Conservation (phyloP, 345 rosid genomes). For the Populus nigra region DNA sequence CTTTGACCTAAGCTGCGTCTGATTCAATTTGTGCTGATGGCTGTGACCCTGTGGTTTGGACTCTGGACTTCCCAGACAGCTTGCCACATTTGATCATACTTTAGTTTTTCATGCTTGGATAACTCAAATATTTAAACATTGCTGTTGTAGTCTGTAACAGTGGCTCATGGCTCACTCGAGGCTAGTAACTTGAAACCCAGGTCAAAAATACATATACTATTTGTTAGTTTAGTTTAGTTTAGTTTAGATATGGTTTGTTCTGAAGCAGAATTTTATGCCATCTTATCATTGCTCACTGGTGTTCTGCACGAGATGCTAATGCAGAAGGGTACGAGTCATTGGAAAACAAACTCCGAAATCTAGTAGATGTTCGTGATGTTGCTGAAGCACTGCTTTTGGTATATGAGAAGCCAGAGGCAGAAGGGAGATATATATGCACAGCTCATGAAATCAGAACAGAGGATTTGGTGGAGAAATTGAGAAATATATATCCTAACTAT, state of each 20-base stretch:
- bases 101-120: not conserved
- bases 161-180: too few relatives aligned
- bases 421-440: conserved; percentile 30
- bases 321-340: conserved; percentile 45
- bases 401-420: conserved; percentile 32
- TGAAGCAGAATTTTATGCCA: too few relatives aligned
- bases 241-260: too few relatives aligned
- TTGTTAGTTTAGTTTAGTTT: too few relatives aligned
- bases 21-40: not conserved
- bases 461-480: conserved; percentile 23
- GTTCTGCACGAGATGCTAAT: not conserved
- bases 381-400: conserved; percentile 27
- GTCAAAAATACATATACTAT: too few relatives aligned
- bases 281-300: not conserved
- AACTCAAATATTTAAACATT: not conserved
- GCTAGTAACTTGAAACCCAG: too few relatives aligned
- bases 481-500: conserved; percentile 21
- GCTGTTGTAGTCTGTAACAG: not conserved
- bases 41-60: not conserved
- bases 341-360: conserved; percentile 26
- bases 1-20: not conserved
- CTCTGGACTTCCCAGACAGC: not conserved
- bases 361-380: conserved; percentile 41
- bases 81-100: not conserved
- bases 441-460: conserved; percentile 15